phyloP scores from a whole-genome alignment of 2,329 filamentous ascomycete genomes.

The Neonectria hederae region DNA sequence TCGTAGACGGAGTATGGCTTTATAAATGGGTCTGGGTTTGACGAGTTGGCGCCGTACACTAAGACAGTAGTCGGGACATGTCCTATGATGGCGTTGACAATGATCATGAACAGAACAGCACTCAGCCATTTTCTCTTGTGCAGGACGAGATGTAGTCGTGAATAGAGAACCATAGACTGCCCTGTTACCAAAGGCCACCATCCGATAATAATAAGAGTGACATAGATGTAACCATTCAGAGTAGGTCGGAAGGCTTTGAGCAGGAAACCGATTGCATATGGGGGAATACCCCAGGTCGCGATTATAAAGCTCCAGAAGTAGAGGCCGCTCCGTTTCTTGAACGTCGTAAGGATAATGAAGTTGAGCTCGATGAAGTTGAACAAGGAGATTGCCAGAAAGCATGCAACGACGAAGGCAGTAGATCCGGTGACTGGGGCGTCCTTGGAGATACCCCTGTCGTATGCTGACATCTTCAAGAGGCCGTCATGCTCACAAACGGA shows the following conservation, averaged over 20 bases:
- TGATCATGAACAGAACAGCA: constrained; percentile 65
- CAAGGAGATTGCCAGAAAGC: not conserved
- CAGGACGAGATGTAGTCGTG: constrained; percentile 67
- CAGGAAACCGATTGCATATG: constrained; percentile 55
- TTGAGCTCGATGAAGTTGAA: constrained; percentile 47
- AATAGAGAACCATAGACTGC: constrained; percentile 69
- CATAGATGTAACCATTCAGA: constrained; percentile 26
- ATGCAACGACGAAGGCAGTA: not conserved
- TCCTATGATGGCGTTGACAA: constrained; percentile 61
- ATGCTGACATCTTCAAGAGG: not conserved
- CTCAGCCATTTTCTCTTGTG: constrained; percentile 59
- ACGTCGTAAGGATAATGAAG: constrained; percentile 47
- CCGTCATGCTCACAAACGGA: not conserved
- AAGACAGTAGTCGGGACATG: constrained; percentile 64
- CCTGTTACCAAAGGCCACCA: constrained; percentile 65
- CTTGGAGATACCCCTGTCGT: not conserved
- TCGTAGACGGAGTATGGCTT: constrained; percentile 57
- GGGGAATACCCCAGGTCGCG: constrained; percentile 45
- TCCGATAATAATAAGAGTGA: constrained; percentile 34
- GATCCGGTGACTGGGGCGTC: not conserved
- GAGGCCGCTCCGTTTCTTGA: constrained; percentile 45
- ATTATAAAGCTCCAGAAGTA: constrained; percentile 52
- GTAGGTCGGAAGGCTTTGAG: constrained; percentile 47
- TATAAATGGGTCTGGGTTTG: constrained; percentile 22
- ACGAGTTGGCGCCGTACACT: constrained; percentile 60